Percentiles rank a stretch among this genome's conserved stretches.
phyloP scores from a whole-genome alignment of 441 rosid genomes.

The Populus tomentosa region DNA sequence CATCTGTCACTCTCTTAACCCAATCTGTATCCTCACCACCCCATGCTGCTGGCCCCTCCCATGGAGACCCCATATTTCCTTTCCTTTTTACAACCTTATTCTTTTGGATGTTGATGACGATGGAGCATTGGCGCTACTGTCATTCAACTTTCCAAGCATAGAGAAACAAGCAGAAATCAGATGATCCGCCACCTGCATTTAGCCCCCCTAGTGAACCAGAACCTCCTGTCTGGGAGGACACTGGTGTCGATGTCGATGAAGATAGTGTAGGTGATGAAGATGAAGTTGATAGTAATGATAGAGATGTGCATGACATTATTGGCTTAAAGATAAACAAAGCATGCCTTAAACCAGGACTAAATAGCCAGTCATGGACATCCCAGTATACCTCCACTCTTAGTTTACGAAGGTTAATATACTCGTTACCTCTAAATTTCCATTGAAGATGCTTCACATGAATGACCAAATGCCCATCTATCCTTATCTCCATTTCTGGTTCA shows the following conservation, averaged over 20 bases:
- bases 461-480: conserved; percentile 67
- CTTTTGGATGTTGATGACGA: not conserved
- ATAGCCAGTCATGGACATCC: conserved; percentile 91
- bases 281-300: conserved; percentile 23
- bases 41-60: conserved; percentile 22
- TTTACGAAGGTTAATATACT: conserved; percentile 52
- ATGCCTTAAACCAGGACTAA: conserved; percentile 58
- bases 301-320: conserved; percentile 20
- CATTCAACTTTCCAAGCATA: conserved; percentile 88
- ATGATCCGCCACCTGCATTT: conserved; percentile 28
- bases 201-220: conserved; percentile 32
- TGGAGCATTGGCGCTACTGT: not conserved
- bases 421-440: conserved; percentile 86
- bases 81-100: conserved; percentile 10
- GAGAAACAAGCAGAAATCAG: conserved; percentile 76
- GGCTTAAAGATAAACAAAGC: conserved; percentile 80
- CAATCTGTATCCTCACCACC: conserved; percentile 23
- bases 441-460: conserved; percentile 74
- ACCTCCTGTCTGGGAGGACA: conserved; percentile 30
- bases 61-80: conserved; percentile 9
- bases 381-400: conserved; percentile 65
- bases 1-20: conserved; percentile 20
- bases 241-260: conserved; percentile 21
- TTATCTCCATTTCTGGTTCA: conserved; percentile 72
- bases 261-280: conserved; percentile 33